Evolutionary conservation across 345 rosid genomes (phyloP).

Genomic region (Linum usitatissimum): DNA sequence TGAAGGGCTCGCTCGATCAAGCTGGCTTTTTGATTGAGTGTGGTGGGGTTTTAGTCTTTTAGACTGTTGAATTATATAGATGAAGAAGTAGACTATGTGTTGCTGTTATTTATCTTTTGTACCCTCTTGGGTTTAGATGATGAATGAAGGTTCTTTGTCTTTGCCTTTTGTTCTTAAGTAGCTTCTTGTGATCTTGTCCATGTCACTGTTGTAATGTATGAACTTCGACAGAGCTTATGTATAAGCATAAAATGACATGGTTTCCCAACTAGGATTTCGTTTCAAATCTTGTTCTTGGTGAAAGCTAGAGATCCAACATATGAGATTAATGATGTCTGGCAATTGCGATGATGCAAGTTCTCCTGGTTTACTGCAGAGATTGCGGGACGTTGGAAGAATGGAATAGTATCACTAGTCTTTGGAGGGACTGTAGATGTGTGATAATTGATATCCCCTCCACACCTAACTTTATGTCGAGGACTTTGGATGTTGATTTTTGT

Average conservation of each 20-base stretch:
- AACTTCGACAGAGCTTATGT: neutral
- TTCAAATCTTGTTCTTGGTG: no score
- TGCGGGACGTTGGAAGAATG: no score
- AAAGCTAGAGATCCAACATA: no score
- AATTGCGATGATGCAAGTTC: no score
- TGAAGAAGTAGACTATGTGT: neutral
- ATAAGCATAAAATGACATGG: neutral
- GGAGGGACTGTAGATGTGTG: no score
- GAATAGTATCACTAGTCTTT: neutral
- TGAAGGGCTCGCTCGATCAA: constrained; percentile 13
- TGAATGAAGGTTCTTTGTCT: neutral
- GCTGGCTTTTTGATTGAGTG: constrained; percentile 16
- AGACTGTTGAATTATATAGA: neutral
- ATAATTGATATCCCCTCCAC: no score
- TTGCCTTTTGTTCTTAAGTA: neutral
- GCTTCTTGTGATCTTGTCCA: neutral
- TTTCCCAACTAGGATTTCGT: no score
- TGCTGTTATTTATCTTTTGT: neutral
- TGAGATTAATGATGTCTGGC: no score
- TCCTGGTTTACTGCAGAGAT: no score
- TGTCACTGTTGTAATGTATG: neutral
- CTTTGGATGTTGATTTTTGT: no score
- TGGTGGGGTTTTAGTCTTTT: neutral
- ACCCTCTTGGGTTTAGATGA: neutral
- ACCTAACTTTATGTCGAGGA: no score